Evolutionary conservation across 805 yeast genomes (phyloP).

Genomic region (Yarrowia sp.): DNA sequence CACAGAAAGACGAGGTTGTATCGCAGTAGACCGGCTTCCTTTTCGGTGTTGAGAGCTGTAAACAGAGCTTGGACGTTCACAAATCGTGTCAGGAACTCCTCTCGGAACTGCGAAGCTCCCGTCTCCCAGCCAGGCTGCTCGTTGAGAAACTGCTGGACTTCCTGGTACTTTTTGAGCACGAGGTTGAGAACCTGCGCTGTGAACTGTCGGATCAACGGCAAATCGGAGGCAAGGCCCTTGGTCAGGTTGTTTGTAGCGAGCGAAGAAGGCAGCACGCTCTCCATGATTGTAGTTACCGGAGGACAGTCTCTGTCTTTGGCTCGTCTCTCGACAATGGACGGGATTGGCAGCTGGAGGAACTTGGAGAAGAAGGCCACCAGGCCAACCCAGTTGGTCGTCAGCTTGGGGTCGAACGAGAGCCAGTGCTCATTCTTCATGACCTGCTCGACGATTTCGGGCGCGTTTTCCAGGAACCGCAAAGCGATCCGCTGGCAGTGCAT

Average conservation of each 20-base stretch:
- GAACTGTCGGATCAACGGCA: constrained; percentile 57
- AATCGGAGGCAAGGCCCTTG: constrained; percentile 55
- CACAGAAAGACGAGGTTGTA: constrained; percentile 2
- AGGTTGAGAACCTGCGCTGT: constrained; percentile 58
- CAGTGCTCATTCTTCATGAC: constrained; percentile 42
- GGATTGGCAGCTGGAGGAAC: constrained; percentile 57
- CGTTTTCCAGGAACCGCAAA: constrained; percentile 48
- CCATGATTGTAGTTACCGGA: constrained; percentile 44
- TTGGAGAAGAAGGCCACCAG: constrained; percentile 61
- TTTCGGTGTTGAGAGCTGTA: not conserved
- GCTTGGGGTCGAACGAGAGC: constrained; percentile 66
- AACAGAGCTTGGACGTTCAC: constrained; percentile 1
- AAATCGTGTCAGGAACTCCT: constrained; percentile 33
- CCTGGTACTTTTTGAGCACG: constrained; percentile 53
- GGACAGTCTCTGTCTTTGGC: constrained; percentile 36
- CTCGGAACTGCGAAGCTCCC: constrained; percentile 39
- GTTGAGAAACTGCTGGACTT: constrained; percentile 42
- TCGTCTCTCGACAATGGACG: constrained; percentile 38
- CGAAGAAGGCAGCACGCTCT: constrained; percentile 63
- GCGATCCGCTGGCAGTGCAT: constrained; percentile 57
- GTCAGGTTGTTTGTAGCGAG: constrained; percentile 56
- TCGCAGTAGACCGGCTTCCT: not conserved
- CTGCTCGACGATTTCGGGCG: constrained; percentile 73
- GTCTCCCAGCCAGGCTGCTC: constrained; percentile 45
- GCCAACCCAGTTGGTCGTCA: constrained; percentile 81